phyloP scores from a whole-genome alignment of 768 basidiomycete genomes.

The Suillus placidus region DNA sequence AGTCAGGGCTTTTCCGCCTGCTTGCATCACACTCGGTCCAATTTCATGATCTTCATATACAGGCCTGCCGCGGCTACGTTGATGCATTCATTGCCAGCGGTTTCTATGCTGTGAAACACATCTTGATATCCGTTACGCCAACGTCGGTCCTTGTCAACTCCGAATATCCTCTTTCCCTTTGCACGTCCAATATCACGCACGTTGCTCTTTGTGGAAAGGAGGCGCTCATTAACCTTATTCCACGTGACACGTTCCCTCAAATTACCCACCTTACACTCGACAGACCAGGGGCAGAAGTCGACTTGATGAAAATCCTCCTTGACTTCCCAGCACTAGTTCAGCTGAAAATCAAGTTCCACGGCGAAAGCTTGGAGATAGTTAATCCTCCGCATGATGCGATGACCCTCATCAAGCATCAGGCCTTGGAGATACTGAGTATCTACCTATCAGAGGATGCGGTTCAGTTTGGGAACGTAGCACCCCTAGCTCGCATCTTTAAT shows the following conservation, averaged over 20 bases:
- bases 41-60: constrained; percentile 21
- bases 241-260: constrained; percentile 19
- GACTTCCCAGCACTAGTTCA: constrained; percentile 22
- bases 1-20: constrained; percentile 27
- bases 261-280: constrained; percentile 30
- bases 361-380: constrained; percentile 16
- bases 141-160: constrained; percentile 10
- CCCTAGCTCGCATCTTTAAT: constrained; percentile 24
- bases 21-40: constrained; percentile 24
- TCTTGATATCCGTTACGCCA: constrained; percentile 22
- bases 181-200: constrained; percentile 21
- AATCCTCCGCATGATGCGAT: constrained; percentile 6
- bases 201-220: constrained; percentile 20
- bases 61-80: constrained; percentile 24
- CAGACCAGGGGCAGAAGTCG: constrained; percentile 4
- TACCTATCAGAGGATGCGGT: constrained; percentile 25
- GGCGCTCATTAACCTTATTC: constrained; percentile 18
- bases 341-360: constrained; percentile 18
- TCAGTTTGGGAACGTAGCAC: constrained; percentile 22
- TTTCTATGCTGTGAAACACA: constrained; percentile 17
- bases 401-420: constrained; percentile 15
- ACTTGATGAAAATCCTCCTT: constrained; percentile 19
- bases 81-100: constrained; percentile 19
- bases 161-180: constrained; percentile 4
- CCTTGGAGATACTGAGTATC: constrained; percentile 19